Base-by-base conservation (phyloP, 169 alveolate genomes). In the Nephromyces sp. region DNA sequence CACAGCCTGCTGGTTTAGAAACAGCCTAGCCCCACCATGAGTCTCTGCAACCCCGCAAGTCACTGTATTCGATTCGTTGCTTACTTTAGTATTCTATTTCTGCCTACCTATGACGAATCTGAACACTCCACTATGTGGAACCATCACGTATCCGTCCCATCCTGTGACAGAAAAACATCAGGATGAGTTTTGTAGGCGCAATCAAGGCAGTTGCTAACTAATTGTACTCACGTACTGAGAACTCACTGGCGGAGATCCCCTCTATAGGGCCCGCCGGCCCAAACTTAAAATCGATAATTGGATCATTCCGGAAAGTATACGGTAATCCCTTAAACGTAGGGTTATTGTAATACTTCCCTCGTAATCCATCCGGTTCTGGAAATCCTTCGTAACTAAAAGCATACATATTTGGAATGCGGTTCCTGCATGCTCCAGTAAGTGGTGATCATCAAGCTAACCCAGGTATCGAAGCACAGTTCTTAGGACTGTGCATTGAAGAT, bases 191-290 rank as follows among this genome's bases (percentile, higher is more conserved):
- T 43, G 15, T 15, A 43, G n/a, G 15, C n/a, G n/a, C n/a, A 43
- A 43, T 15, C 29, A 21, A n/a, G 72, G 21, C 2, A 64, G 22
- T 64, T 64, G 65, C 27, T 52, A 25, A 25, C 27, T 3, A 3
- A 3, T 64, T 3, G 22, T 8, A 15, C 80, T 64, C 22, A 74
- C 80, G 74, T 2, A 84, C 78, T 21, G 95, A 90, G 52, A 86
- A 90, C 32, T 86, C 79, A 53, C 86, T 84, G 25, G 90, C 84
- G 52, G 89, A 66, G n/a, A 90, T 64, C 27, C 87, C 92, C 1
- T 83, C 87, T 1, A 81, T 74, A 1, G 95, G 95, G 72, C 87
- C 89, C 62, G 77, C 82, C 43, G 86, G 88, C 31, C 81, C 83
- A 66, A 84, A 90, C 71, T 76, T 65, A 34, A 90, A 78, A 74